Evolutionary conservation across 75 land plant genomes (phyloP), one percentile per base, ranked within the genome.

Genomic region (Gnetum montanum): DNA sequence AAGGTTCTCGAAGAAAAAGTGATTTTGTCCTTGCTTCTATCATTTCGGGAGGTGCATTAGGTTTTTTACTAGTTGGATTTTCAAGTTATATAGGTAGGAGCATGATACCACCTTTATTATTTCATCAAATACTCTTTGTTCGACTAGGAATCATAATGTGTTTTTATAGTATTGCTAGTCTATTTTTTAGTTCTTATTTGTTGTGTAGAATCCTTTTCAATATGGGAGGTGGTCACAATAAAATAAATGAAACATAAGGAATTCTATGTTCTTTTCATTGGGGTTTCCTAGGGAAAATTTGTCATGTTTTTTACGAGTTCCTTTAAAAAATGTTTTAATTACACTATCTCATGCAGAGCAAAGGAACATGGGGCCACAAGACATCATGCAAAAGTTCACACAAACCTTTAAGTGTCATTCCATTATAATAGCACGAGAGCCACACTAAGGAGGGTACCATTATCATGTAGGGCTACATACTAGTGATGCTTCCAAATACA

Each of bases 21-120:
- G 28, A 49, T 49, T n/a, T 49, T 4, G 5, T n/a, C 24, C 24
- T 2, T 16, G 37, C 41, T 22, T 56, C 0, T 18, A 35, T 22
- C 41, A 20, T 56, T 2, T 56, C 37, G 34, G 6, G 34, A 2
- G 41, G 41, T 56, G 34, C 41, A 56, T 43, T 56, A 56, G 58
- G 43, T 35, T 35, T 56, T 35, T 37, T 20, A 8, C 0, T 35
- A 43, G 40, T 56, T 0, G 26, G 41, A 34, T 10, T 23, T 36
- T 56, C 43, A 0, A 35, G 58, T 33, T 56, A 34, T 34, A 8
- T 35, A 35, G 24, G 24, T 33, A 15, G 38, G 41, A 13, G 30
- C 16, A 6, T 18, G 20, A 45, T 12, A 45, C 22, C 47, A 5
- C 19, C 23, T 20, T 45, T 20, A 18, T 20, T 25, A 20, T 18